phyloP scores from a whole-genome alignment of 805 yeast genomes.

The Yarrowia osloensis region DNA sequence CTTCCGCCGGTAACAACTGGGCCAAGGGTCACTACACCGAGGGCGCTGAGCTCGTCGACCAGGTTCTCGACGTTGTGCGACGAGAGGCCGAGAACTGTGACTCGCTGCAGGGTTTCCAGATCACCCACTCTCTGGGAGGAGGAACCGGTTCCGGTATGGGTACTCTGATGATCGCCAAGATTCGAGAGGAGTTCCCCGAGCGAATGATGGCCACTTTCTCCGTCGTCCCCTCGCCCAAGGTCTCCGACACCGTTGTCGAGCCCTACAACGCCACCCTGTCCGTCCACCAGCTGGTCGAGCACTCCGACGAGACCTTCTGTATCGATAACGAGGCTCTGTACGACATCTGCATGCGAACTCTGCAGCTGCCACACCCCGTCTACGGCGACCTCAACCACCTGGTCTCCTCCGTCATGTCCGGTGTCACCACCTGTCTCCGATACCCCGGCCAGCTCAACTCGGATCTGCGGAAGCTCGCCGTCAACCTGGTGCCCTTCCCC shows the following conservation, averaged over 20 bases:
- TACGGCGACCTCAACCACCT: constrained; percentile 77
- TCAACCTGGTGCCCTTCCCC: constrained; percentile 92
- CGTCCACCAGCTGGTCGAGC: constrained; percentile 86
- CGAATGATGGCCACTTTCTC: constrained; percentile 96
- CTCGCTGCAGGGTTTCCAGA: constrained; percentile 92
- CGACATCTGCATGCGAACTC: constrained; percentile 83
- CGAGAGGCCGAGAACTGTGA: constrained; percentile 94
- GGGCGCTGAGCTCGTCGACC: constrained; percentile 91
- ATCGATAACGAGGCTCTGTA: constrained; percentile 92
- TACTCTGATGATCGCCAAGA: constrained; percentile 77
- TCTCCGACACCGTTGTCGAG: constrained; percentile 90
- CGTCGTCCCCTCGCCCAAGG: constrained; percentile 88
- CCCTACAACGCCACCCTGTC: constrained; percentile 93
- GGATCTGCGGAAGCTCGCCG: constrained; percentile 90
- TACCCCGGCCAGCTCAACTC: constrained; percentile 95
- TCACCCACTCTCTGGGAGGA: constrained; percentile 80
- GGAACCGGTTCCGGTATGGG: constrained; percentile 99
- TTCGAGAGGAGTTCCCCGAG: constrained; percentile 91
- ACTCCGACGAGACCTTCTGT: constrained; percentile 91
- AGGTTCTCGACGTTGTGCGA: constrained; percentile 85
- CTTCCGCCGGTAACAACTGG: constrained; percentile 96
- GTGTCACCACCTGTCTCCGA: constrained; percentile 90
- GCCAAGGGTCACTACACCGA: constrained; percentile 97
- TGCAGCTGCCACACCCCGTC: constrained; percentile 76
- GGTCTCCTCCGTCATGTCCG: constrained; percentile 91